phyloP scores from a whole-genome alignment of 2,329 filamentous ascomycete species.

The Onygenales sp. region DNA sequence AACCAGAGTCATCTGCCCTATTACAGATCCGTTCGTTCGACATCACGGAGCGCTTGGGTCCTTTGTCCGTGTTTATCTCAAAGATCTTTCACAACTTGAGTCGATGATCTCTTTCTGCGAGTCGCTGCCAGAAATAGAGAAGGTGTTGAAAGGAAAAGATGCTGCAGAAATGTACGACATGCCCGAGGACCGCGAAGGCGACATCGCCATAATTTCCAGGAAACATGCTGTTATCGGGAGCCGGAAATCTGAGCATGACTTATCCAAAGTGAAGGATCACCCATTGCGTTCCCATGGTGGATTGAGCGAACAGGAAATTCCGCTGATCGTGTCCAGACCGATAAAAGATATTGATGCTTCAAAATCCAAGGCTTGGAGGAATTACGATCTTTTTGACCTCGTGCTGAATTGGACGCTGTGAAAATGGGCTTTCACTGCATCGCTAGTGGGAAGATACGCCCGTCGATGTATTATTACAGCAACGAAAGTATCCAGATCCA shows the following conservation, averaged over 20 bases:
- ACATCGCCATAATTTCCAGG: conserved; percentile 31
- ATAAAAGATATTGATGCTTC: conserved; percentile 5
- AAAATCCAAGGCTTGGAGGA: conserved; percentile 22
- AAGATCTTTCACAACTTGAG: conserved; percentile 14
- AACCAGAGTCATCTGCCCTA: conserved; percentile 35
- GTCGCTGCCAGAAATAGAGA: conserved; percentile 24
- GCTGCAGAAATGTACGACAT: conserved; percentile 29
- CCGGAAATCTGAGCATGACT: conserved; percentile 25
- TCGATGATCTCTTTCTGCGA: conserved; percentile 22
- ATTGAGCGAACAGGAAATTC: conserved; percentile 30
- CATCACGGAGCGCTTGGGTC: conserved; percentile 36
- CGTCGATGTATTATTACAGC: too few relatives aligned
- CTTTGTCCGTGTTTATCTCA: conserved; percentile 34
- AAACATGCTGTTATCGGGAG: conserved; percentile 30
- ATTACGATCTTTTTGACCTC: conserved; percentile 32
- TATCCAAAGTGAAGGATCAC: conserved; percentile 24
- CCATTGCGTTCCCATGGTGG: conserved; percentile 34
- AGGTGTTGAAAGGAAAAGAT: conserved; percentile 21
- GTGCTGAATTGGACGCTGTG: conserved; percentile 19
- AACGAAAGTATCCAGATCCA: too few relatives aligned
- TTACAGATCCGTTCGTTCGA: conserved; percentile 35
- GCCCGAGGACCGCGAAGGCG: conserved; percentile 32
- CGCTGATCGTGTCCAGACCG: conserved; percentile 25
- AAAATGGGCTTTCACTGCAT: too few relatives aligned
- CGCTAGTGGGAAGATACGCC: too few relatives aligned